Evolutionary conservation across 164 flowering plant genomes (phyloP).

Genomic region (Saururus chinensis): DNA sequence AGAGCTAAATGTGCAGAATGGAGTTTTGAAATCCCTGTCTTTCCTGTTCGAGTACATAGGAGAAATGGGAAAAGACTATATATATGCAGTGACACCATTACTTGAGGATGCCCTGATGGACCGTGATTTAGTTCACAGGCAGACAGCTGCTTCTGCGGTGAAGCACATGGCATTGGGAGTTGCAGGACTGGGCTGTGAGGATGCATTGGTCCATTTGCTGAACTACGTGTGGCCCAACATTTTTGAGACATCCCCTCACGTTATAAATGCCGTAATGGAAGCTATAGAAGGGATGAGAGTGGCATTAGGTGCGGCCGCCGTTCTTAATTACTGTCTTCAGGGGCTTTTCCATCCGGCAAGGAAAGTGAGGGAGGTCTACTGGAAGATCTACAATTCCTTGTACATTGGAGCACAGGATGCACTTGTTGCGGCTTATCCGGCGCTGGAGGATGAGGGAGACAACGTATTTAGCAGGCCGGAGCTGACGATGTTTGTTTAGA

Average conservation of each 20-base stretch:
- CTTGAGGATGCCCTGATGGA: constrained; percentile 99
- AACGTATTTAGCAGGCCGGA: constrained; percentile 83
- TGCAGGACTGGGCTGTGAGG: constrained; percentile 93
- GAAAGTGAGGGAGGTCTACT: constrained; percentile 94
- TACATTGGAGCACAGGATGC: constrained; percentile 93
- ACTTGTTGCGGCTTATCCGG: constrained; percentile 84
- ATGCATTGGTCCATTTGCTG: constrained; percentile 77
- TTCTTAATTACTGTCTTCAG: constrained; percentile 91
- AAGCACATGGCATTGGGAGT: constrained; percentile 98
- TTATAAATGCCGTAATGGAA: constrained; percentile 95
- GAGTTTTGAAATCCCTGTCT: constrained; percentile 87
- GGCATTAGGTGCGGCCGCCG: constrained; percentile 79
- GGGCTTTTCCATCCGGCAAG: constrained; percentile 93
- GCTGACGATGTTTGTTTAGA: constrained; percentile 55
- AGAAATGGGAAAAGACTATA: constrained; percentile 97
- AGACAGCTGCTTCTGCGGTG: constrained; percentile 96
- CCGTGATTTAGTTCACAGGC: constrained; percentile 92
- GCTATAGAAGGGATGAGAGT: constrained; percentile 99
- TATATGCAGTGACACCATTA: constrained; percentile 95
- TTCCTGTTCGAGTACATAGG: constrained; percentile 95
- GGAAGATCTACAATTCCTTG: constrained; percentile 94
- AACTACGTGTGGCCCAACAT: constrained; percentile 96
- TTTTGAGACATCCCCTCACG: constrained; percentile 97
- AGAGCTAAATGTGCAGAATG: constrained; percentile 96
- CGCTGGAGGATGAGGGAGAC: constrained; percentile 60